These are phyloP conservation scores for Vaccinium myrtillus DNA, from an alignment of 148 eudicot species.

Conservation along the genomic window DNA sequence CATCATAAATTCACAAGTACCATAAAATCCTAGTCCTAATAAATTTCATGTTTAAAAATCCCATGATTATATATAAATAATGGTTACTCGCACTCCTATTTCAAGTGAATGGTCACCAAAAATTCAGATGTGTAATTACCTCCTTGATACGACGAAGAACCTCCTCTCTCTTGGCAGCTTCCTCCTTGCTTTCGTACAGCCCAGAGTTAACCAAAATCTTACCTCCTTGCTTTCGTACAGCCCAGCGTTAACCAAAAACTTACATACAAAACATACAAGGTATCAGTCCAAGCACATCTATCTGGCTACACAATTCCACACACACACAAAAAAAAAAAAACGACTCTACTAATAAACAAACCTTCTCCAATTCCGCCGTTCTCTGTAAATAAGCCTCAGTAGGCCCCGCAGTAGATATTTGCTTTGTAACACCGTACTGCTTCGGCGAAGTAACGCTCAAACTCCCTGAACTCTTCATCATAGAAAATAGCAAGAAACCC, in stretches of 20 bases:
- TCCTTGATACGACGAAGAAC: slow-evolving; percentile 66
- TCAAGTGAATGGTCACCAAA: background rate
- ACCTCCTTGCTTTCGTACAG: no score
- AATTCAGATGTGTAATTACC: slow-evolving; percentile 32
- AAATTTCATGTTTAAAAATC: background rate
- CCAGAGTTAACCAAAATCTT: slow-evolving; percentile 60
- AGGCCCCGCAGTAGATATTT: slow-evolving; percentile 2
- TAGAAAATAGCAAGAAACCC: background rate
- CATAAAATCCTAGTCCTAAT: background rate
- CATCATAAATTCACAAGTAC: background rate
- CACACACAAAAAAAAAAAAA: background rate
- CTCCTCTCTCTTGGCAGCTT: slow-evolving; percentile 54
- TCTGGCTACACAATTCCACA: background rate
- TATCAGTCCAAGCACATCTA: background rate
- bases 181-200: slow-evolving; percentile 67
- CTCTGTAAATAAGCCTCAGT: background rate
- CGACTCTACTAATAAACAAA: background rate
- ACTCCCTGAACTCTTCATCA: background rate
- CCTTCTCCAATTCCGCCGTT: background rate
- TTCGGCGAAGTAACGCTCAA: slow-evolving; percentile 1
- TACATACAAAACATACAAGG: slow-evolving; percentile 1
- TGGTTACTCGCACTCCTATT: background rate
- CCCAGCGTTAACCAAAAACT: no score
- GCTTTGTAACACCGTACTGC: slow-evolving; percentile 4
- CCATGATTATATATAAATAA: background rate